Evolutionary conservation across 176 grass and related monocot genomes (phyloP), one percentile per base, ranked within the genome.

Genomic region (Miscanthus lutarioriparius): DNA sequence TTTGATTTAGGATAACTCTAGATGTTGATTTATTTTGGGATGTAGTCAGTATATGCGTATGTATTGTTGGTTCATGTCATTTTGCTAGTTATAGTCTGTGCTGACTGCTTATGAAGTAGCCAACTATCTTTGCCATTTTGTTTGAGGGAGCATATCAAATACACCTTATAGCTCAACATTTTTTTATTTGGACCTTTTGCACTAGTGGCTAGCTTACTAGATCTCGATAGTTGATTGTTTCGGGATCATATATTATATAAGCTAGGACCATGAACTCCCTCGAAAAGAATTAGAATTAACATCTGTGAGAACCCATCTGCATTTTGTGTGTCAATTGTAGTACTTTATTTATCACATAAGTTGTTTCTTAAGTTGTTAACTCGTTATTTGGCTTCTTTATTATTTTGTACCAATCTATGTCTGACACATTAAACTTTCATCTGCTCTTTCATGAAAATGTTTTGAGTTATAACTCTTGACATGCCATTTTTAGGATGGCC

Each of bases 401-500:
- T n/a, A 20, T 9, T 59, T 67, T 58, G 54, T 75, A 28, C 5
- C 64, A 23, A 64, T 23, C 2, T 64, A 5, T 64, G 26, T 19
- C 32, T 20, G 10, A 32, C 3, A 39, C 58, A 10, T 84, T 16
- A 49, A 39, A 13, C 7, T 49, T 71, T 35, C 28, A 27, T 17
- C 68, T 14, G 6, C 22, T 54, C 22, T 23, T 72, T 10, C 8
- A 4, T 67, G 28, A 73, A 56, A 69, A 26, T 36, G 2, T 53
- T 53, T 67, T 41, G 0, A 44, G 41, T 47, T 35, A 59, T 41
- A 37, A 74, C 9, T 68, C 64, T 65, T 74, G 11, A 73, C 56
- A 80, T 91, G 32, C 53, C 74, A 32, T 80, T 22, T 22, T 63
- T 88, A 98, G 96, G 88, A 96, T 22, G 93, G 93, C 1, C 64